Percentiles rank a stretch among this genome's conserved stretches.
Conservation (phyloP, 345 rosid genomes). For the Acer saccharum region DNA sequence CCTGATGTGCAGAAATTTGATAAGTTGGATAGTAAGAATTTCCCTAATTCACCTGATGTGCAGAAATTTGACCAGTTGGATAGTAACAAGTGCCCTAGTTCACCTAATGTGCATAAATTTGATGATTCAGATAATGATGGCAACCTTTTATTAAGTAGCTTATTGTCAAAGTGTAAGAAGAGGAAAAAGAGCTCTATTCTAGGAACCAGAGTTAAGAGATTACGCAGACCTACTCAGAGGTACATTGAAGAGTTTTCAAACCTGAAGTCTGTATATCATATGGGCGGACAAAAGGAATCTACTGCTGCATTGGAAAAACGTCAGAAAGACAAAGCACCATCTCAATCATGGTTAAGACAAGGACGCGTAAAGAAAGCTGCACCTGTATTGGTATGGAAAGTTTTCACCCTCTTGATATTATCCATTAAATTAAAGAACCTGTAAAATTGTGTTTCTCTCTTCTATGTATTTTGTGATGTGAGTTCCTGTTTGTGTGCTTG, state of each 20-base stretch:
- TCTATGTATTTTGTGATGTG: not conserved
- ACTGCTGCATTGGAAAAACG: slow-evolving; percentile 25
- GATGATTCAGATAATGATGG: slow-evolving; percentile 49
- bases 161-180: slow-evolving; percentile 34
- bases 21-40: slow-evolving; percentile 34
- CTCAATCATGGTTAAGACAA: slow-evolving; percentile 41
- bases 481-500: not conserved
- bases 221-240: slow-evolving; percentile 51
- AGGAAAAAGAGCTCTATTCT: slow-evolving; percentile 33
- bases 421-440: not conserved
- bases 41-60: slow-evolving; percentile 17
- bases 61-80: slow-evolving; percentile 38
- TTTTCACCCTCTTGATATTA: slow-evolving; percentile 2
- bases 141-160: slow-evolving; percentile 41
- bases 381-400: slow-evolving; percentile 37
- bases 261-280: slow-evolving; percentile 18
- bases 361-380: slow-evolving; percentile 42
- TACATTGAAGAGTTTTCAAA: slow-evolving; percentile 53
- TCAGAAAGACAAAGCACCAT: slow-evolving; percentile 29
- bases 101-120: slow-evolving; percentile 28
- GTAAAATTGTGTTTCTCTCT: not conserved
- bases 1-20: slow-evolving; percentile 30
- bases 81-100: slow-evolving; percentile 21
- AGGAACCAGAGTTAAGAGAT: slow-evolving; percentile 38
- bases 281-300: slow-evolving; percentile 21